Evolutionary conservation across 2,329 filamentous ascomycete genomes (phyloP).

Genomic region (Penicillium occitanis): DNA sequence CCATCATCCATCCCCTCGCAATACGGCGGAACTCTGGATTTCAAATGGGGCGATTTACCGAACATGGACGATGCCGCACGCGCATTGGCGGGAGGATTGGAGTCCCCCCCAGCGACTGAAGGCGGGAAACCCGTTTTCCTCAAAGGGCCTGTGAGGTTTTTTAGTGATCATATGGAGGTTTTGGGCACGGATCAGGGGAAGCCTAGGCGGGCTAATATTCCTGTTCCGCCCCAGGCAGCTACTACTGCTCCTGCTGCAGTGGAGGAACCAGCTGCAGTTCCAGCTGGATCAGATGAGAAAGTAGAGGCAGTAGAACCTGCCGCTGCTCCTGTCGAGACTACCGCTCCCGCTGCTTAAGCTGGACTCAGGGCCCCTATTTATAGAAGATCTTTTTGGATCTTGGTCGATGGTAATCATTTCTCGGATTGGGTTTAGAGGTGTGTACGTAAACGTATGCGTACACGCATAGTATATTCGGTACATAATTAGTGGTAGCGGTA

Average conservation of each 20-base stretch:
- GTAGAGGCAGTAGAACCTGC: slow-evolving; percentile 10
- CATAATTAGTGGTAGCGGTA: not conserved
- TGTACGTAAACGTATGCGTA: not conserved
- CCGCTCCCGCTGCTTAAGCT: slow-evolving; percentile 5
- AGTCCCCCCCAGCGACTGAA: slow-evolving; percentile 30
- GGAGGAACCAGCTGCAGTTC: not conserved
- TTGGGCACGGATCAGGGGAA: slow-evolving; percentile 38
- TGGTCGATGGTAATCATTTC: not conserved
- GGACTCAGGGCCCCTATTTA: not conserved
- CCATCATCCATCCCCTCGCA: slow-evolving; percentile 78
- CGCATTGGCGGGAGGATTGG: slow-evolving; percentile 33
- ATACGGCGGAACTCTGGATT: slow-evolving; percentile 86
- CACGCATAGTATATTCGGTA: not conserved
- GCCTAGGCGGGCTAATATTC: slow-evolving; percentile 30
- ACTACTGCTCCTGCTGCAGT: not conserved
- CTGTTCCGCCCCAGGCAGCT: slow-evolving; percentile 23
- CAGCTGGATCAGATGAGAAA: slow-evolving; percentile 13
- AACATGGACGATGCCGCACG: slow-evolving; percentile 60
- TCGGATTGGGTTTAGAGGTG: not conserved
- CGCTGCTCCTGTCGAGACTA: not conserved
- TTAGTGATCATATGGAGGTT: slow-evolving; percentile 35
- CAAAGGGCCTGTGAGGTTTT: slow-evolving; percentile 39
- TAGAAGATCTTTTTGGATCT: not conserved
- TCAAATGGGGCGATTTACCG: slow-evolving; percentile 72
- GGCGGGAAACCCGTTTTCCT: slow-evolving; percentile 31